Base-by-base conservation (phyloP, 768 basidiomycete genomes). In the Lactarius quietus region DNA sequence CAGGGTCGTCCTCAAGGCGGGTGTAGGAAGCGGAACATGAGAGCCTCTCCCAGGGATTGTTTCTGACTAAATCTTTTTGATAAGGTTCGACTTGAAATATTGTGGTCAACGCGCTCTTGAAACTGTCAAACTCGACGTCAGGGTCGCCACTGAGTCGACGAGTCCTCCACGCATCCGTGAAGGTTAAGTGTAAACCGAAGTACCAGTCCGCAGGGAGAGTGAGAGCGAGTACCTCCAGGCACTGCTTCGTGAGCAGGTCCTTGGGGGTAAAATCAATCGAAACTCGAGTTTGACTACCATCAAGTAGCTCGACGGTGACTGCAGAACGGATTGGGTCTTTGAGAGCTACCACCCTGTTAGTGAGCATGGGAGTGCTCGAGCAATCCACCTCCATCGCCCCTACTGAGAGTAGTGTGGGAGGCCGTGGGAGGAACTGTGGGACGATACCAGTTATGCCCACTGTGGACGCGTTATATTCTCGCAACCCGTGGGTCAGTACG, bases 401-500 rank as follows among this genome's bases (percentile, higher is more conserved):
- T 26, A 29, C 31, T 15, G 55, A 54, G 17, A 54, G 18, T 20
- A 26, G 38, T 57, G 28, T 52, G 39, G 43, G 31, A 23, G 26
- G 12, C 6, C 9, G 58, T 4, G 61, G 41, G 33, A 26, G 12
- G 33, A 61, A 63, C 36, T 57, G 39, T 31, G 60, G 58, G 31
- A 61, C 36, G 17, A 52, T 36, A 20, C 66, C 56, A 2, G 52
- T 56, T 20, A 48, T 45, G 26, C 35, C 59, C 18, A 57, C 43
- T 43, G 52, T 14, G 18, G 52, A 28, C 74, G 54, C 35, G 70
- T 73, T n/a, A 81, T 70, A 66, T 28, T 78, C 76, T n/a, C 74
- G 73, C 12, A 78, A 69, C 1, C 87, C 89, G 68, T 90, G 88
- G 0, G 87, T 90, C 45, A 89, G 74, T 4, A 94, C 71, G 0